Base-by-base conservation (phyloP, 2,329 filamentous ascomycete species). In the Pyricularia pennisetigena region DNA sequence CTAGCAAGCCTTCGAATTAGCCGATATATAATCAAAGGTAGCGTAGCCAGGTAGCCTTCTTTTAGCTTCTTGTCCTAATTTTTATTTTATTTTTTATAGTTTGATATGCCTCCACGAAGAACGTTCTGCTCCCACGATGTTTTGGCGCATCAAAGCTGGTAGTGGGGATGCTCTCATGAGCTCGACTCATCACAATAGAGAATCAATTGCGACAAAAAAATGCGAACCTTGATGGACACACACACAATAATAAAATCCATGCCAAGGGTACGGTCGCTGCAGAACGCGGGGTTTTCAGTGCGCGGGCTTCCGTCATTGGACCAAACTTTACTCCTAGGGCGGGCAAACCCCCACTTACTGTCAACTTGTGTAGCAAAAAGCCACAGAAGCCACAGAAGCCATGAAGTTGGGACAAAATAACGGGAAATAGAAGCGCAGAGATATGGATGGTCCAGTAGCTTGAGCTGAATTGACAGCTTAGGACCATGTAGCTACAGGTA, bases 221-320 rank as follows among this genome's bases (percentile, higher is more conserved):
- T 61, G 57, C 57, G 57, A 23, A 61, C 57, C 57, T 61, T 61
- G 57, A 61, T 61, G 57, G 57, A 61, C 57, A 61, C 57, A 61
- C 57, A 61, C 57, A 61, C 23, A 61, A 7, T 61, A 61, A 61
- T 24, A 61, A 61, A 61, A 61, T 24, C 57, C 57, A 61, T 23
- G 57, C 57, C 57, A 61, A 61, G 57, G 57, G 57, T 61, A n/a
- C 23, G 8, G 57, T 23, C 57, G 57, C n/a, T 61, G n/a, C 57
- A 61, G 23, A 49, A 61, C n/a, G 57, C 57, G 57, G 57, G 57
- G 57, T 61, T 61, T 61, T 61, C 41, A 16, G 41, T 20, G 41
- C 41, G 41, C 41, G 41, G 16, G 16, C 7, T 49, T 49, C 41
- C 41, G 16, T 49, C 41, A 49, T 49, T 49, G 41, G 41, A 4